Evolutionary conservation across 352 stramenopile species (phyloP), one percentile per base, ranked within the genome.

Genomic region (Phytophthora nicotianae): DNA sequence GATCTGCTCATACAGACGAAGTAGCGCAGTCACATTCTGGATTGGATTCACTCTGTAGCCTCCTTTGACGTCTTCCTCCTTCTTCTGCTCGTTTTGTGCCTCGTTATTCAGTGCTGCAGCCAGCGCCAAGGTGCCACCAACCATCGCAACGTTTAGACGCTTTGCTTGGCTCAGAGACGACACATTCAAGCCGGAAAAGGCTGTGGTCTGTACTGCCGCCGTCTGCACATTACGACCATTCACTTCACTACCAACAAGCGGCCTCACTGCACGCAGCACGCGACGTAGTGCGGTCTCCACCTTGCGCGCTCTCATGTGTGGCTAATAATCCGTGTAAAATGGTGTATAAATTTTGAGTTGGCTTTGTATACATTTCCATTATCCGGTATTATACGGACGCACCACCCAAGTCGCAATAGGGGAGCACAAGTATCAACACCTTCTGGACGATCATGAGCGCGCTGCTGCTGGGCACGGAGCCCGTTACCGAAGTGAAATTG

Each of bases 401-500:
- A 42, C 54, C 54, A 62, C 20, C 29, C 54, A 62, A 51, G 11
- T 40, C 26, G 26, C 14, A 46, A 46, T 10, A 46, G 40, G 40
- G n/a, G 20, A 20, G 26, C 26, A 2, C n/a, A 47, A 50, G 41
- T 23, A 41, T 58, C 19, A 51, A 41, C 27, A 55, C n/a, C 42
- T 49, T 40, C 20, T 27, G 20, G 23, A 53, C 32, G 37, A 71
- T 10, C 10, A 70, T 74, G 68, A 87, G 70, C 43, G 56, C 77
- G 35, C 62, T 95, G 48, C 64, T 95, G 52, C 77, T 96, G 53
- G 77, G 77, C 66, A 93, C 86, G 32, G 86, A 94, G 69, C 79
- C 81, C 77, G 81, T 95, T 62, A 83, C 77, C 49, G 76, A 93
- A 53, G 82, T 91, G 46, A 90, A 96, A 60, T 67, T 97, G 53